Evolutionary conservation across 345 rosid species (phyloP).

Genomic region (Eucalyptus sp.): DNA sequence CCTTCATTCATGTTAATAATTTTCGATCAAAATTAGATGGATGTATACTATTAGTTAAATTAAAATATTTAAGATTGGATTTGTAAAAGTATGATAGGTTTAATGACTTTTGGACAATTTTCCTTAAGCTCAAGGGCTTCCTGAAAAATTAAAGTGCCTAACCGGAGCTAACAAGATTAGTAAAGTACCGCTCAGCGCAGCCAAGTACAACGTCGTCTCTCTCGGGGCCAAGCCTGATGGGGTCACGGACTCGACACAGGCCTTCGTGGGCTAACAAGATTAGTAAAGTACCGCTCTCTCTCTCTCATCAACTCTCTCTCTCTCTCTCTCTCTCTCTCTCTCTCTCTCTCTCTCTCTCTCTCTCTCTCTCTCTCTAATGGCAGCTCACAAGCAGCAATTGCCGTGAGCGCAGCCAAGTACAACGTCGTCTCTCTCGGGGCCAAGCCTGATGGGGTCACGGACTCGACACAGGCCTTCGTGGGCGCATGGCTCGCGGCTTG

Average conservation of each 20-base stretch:
- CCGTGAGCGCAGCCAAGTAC: neutral
- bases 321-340: too few relatives aligned
- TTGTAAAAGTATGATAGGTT: too few relatives aligned
- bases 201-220: too few relatives aligned
- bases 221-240: too few relatives aligned
- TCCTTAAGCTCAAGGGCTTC: neutral
- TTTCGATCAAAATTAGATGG: too few relatives aligned
- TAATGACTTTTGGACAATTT: neutral
- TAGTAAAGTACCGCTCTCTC: too few relatives aligned
- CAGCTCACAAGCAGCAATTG: neutral
- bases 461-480: conserved; percentile 46
- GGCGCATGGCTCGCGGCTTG: conserved; percentile 53
- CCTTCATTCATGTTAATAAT: rapidly evolving
- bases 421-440: conserved; percentile 19
- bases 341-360: neutral
- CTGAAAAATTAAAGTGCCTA: neutral
- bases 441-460: conserved; percentile 34
- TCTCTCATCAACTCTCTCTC: too few relatives aligned
- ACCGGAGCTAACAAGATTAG: neutral
- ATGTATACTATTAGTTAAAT: neutral
- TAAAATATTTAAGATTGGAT: neutral
- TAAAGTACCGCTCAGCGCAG: too few relatives aligned
- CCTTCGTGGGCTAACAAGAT: too few relatives aligned
- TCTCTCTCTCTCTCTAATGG: too few relatives aligned
- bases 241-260: too few relatives aligned